A percentile compares a stretch with the other conserved stretches of the same genome.
Evolutionary conservation across 2,329 filamentous ascomycete species (phyloP).

Genomic region (Neofusicoccum umdonicola): DNA sequence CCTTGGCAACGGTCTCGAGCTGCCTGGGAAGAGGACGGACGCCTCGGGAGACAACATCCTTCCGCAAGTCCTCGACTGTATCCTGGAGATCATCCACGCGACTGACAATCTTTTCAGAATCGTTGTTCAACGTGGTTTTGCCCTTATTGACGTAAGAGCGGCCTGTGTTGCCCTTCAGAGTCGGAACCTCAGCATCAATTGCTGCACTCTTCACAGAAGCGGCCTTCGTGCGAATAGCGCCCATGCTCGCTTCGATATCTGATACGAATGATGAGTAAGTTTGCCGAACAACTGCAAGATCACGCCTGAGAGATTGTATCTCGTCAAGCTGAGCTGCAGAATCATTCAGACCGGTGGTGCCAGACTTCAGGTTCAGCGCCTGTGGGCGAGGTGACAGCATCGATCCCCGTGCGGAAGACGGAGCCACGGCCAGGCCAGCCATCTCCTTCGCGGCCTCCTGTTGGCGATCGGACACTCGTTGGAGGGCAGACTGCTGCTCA

Average conservation of each 20-base stretch:
- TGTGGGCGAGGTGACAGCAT: slow-evolving; percentile 28
- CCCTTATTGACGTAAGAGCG: slow-evolving; percentile 81
- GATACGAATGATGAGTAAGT: slow-evolving; percentile 90
- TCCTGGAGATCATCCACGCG: slow-evolving; percentile 98
- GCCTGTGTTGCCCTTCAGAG: slow-evolving; percentile 73
- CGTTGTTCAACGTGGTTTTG: slow-evolving; percentile 80
- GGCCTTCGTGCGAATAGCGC: slow-evolving; percentile 76
- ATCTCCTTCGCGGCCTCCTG: slow-evolving; percentile 87
- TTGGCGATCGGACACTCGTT: slow-evolving; percentile 85
- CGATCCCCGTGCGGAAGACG: slow-evolving; percentile 33
- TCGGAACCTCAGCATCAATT: slow-evolving; percentile 66
- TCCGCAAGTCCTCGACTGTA: slow-evolving; percentile 90
- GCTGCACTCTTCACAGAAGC: slow-evolving; percentile 74
- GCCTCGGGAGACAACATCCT: slow-evolving; percentile 90
- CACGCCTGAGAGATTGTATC: slow-evolving; percentile 77
- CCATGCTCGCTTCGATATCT: slow-evolving; percentile 86
- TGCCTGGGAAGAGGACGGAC: slow-evolving; percentile 88
- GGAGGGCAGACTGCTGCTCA: slow-evolving; percentile 77
- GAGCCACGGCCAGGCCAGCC: slow-evolving; percentile 59
- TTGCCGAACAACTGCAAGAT: slow-evolving; percentile 87
- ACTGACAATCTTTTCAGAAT: slow-evolving; percentile 86
- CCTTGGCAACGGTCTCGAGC: slow-evolving; percentile 83
- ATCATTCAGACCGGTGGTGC: slow-evolving; percentile 24
- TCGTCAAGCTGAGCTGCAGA: slow-evolving; percentile 68
- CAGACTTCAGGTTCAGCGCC: slow-evolving; percentile 25